These are phyloP conservation scores for Monoraphidium neglectum DNA, from an alignment of 139 green algal species.

Conservation along the genomic window DNA sequence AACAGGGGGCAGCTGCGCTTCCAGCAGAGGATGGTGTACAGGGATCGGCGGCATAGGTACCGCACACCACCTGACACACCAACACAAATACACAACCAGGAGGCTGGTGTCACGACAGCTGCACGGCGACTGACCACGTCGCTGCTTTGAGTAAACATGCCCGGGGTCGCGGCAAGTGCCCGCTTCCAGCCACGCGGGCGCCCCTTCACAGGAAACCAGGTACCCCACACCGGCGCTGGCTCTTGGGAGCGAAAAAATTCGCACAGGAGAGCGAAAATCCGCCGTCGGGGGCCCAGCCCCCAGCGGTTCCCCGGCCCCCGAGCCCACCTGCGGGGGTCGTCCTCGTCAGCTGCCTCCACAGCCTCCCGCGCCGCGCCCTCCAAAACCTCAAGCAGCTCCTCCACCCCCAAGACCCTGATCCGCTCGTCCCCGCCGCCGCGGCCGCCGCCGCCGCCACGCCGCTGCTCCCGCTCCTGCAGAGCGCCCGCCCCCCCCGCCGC, in stretches of 20 bases:
- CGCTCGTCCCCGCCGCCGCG: conserved; percentile 1
- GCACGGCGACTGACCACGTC: no score
- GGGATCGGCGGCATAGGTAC: no score
- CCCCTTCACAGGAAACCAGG: no score
- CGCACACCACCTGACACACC: no score
- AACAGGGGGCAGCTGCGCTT: no score
- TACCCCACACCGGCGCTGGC: no score
- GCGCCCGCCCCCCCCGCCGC: not conserved
- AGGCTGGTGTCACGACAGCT: not conserved
- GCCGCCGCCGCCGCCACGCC: conserved; percentile 1
- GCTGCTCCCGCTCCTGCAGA: not conserved
- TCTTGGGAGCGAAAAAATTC: no score
- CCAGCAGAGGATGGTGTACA: no score
- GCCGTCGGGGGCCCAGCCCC: not conserved
- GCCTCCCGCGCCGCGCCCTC: conserved; percentile 22
- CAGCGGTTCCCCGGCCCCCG: not conserved
- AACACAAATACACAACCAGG: not conserved
- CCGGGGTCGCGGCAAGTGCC: no score
- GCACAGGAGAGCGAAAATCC: not conserved
- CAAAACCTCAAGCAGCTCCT: conserved; percentile 57
- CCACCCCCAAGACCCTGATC: conserved; percentile 41
- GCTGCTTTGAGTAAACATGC: no score
- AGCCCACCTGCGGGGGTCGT: conserved; percentile 19
- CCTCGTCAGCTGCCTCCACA: conserved; percentile 6
- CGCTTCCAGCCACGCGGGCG: no score